Evolutionary conservation across 371 early-diverging fungal genomes (phyloP).

Genomic region (Mucor circinelloides): DNA sequence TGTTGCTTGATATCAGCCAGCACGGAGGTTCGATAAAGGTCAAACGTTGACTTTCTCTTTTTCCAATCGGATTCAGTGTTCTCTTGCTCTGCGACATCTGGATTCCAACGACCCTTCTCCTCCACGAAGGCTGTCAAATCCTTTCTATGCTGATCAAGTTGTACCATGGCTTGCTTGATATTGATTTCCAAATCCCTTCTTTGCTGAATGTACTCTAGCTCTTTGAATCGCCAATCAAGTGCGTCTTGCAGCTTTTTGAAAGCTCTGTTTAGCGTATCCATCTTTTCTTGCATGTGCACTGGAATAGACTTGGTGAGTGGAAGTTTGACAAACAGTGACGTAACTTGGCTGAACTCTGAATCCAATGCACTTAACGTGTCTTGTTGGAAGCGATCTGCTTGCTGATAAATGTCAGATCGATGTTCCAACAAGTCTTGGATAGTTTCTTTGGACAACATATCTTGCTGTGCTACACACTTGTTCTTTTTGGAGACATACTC

Average conservation of each 20-base stretch:
- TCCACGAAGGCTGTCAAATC: constrained; percentile 16
- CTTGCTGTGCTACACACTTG: constrained; percentile 34
- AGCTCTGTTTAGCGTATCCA: constrained; percentile 10
- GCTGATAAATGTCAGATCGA: constrained; percentile 7
- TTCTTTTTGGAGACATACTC: constrained; percentile 27
- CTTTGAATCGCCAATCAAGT: constrained; percentile 17
- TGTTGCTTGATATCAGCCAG: constrained; percentile 16
- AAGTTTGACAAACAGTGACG: constrained; percentile 10
- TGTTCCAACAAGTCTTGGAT: constrained; percentile 3
- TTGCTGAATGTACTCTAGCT: constrained; percentile 24
- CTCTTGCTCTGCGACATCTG: neutral
- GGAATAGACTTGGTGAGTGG: constrained; percentile 26
- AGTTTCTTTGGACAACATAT: neutral
- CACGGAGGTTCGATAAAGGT: neutral
- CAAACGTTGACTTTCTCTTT: constrained; percentile 6
- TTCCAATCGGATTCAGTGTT: neutral
- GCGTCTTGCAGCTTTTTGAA: constrained; percentile 23
- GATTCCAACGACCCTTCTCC: constrained; percentile 19
- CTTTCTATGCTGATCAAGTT: constrained; percentile 12
- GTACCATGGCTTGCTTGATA: constrained; percentile 7
- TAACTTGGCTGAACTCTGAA: neutral
- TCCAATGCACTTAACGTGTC: neutral
- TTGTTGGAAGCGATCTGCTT: neutral
- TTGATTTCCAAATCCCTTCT: constrained; percentile 16
- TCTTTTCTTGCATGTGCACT: constrained; percentile 21